Conservation (phyloP, 768 basidiomycete genomes). For the Nidularia pulvinata region DNA sequence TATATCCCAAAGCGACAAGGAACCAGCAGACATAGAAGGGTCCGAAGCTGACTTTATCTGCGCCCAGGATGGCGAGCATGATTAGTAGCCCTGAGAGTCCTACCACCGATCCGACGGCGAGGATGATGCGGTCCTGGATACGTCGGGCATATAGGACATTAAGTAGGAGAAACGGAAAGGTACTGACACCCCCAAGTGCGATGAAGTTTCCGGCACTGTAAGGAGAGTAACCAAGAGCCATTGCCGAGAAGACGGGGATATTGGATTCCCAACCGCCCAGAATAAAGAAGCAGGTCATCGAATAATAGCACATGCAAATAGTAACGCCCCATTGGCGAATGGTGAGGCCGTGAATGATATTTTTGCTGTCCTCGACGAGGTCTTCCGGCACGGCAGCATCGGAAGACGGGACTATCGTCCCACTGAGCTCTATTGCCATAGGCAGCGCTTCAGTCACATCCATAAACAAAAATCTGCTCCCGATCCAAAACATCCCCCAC, state of each 20-base stretch:
- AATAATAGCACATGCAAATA: slow-evolving; percentile 68
- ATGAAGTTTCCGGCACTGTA: slow-evolving; percentile 71
- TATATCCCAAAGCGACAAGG: slow-evolving; percentile 70
- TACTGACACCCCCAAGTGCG: slow-evolving; percentile 59
- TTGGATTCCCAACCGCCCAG: slow-evolving; percentile 72
- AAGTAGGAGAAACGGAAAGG: slow-evolving; percentile 66
- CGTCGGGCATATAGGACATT: slow-evolving; percentile 59
- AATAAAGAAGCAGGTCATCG: slow-evolving; percentile 71
- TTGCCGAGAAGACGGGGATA: slow-evolving; percentile 58
- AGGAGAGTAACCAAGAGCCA: slow-evolving; percentile 51
- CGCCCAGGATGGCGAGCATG: slow-evolving; percentile 42
- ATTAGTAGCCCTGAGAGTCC: slow-evolving; percentile 53
- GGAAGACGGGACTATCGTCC: neutral
- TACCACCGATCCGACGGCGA: slow-evolving; percentile 48
- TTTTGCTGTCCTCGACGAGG: neutral
- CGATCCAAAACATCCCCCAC: slow-evolving; percentile 53
- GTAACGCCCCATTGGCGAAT: slow-evolving; percentile 45
- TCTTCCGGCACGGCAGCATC: neutral
- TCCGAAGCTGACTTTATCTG: slow-evolving; percentile 40
- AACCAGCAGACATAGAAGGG: slow-evolving; percentile 52
- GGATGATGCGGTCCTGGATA: slow-evolving; percentile 59
- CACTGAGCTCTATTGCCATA: neutral
- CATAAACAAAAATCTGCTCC: slow-evolving; percentile 30
- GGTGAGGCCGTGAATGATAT: slow-evolving; percentile 1
- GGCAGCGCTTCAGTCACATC: slow-evolving; percentile 21